Base-by-base conservation (phyloP, 78 protist genomes). In the Neovahlkampfia damariscottae region DNA sequence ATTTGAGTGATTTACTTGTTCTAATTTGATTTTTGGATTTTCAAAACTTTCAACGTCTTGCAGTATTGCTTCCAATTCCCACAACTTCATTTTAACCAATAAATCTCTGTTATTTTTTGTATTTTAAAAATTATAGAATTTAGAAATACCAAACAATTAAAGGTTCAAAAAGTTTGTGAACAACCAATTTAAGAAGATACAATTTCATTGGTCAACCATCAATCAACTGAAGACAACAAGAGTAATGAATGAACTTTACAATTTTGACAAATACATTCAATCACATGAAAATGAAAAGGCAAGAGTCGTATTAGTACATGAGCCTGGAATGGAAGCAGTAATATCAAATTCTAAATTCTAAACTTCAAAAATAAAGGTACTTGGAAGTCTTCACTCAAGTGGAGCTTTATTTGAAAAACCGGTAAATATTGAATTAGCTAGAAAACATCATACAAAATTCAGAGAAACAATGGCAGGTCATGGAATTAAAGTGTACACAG, bases 381-480 rank as follows among this genome's bases (percentile, higher is more conserved):
- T 70, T 82, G 95, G 92, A 32, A 29, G 81, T 19, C 82, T 90
- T 38, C 95, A 88, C 71, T 91, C 95, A 73, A 74, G 72, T 30
- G 93, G 93, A 1, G 77, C 86, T 29, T 79, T 88, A 8, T 91
- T 76, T 76, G 95, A 91, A 70, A 86, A 83, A 30, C 90, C 92
- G 38, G 86, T 88, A 37, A 86, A 91, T 78, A 59, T 83, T 19
- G 70, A 77, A 67, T 69, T 82, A 34, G 85, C 95, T 41, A 32
- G 40, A 40, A 34, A 82, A 6, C 84, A 84, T 67, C 95, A 88
- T 74, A 30, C 7, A 59, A 39, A 39, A 39, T 88, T 87, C 58
- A 75, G 76, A 41, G 28, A 37, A 1, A 37, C 77, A 29, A 41
- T 90, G 19, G 74, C 75, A 68, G 38, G 41, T 5, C 0, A 8